Base-by-base conservation (phyloP, 1,139 yeast species). In the Yamadazyma epiphylla region DNA sequence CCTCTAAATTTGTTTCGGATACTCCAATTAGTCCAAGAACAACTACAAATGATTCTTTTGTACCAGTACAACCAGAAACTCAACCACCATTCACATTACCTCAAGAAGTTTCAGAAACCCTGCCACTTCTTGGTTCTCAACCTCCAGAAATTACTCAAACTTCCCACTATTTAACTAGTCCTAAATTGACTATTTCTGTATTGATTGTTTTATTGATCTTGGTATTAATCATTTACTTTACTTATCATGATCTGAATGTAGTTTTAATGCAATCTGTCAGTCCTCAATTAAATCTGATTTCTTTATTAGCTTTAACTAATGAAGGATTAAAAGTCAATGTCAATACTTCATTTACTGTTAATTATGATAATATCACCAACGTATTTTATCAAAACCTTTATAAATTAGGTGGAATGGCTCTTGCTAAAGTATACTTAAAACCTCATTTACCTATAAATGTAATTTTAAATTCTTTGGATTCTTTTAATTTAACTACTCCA, bases 291-390 rank as follows among this genome's bases (percentile, higher is more conserved):
- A 29, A 41, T 35, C 31, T 38, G 38, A 24, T 44, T 46, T 17
- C 39, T 17, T 33, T 57, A 3, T 34, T 53, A 10, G 49, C 49
- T 6, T 41, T 61, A 24, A 45, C 47, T 26, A 48, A 45, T 13
- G 39, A 39, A 22, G 58, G 67, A 8, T 26, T 54, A 19, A 44
- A 49, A 26, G 38, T 52, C 17, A 55, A 50, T 30, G 48, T 60
- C 6, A 37, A 43, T 4, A 61, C 59, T 2, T 38, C 54, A 0
- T 33, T 60, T 4, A 31, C 39, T 4, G 39, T 60, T 15, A 41
- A 58, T 36, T 62, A 60, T 37, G 51, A 48, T 28, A 38, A 46
- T 8, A 46, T 61, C 13, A 19, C 42, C 27, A 55, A 49, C 28
- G 15, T 33, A 4, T 16, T 55, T 12, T 51, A 52, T 29, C 43